phyloP scores from a whole-genome alignment of 2,329 filamentous ascomycete genomes.

The Dendryphion nanum region DNA sequence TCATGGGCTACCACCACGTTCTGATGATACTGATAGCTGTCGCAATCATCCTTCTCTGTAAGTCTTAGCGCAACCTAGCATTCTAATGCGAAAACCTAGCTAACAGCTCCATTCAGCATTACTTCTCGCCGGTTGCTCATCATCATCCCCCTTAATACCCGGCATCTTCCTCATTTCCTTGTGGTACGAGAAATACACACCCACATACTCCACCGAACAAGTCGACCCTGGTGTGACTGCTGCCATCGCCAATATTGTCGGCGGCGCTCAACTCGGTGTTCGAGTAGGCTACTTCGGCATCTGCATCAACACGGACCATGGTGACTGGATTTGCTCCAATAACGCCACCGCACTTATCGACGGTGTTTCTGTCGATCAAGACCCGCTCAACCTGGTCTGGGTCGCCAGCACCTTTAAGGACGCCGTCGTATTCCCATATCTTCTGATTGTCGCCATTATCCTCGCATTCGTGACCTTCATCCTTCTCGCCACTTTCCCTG shows the following conservation, averaged over 20 bases:
- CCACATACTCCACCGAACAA: constrained; percentile 79
- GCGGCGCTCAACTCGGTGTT: constrained; percentile 77
- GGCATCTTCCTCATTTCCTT: constrained; percentile 97
- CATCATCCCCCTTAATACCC: constrained; percentile 90
- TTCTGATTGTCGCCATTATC: constrained; percentile 98
- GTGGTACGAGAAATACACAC: constrained; percentile 87
- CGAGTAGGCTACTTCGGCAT: constrained; percentile 98
- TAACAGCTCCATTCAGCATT: constrained; percentile 74
- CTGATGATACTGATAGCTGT: constrained; percentile 96
- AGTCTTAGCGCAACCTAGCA: no score
- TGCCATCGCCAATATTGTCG: constrained; percentile 87
- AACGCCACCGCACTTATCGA: constrained; percentile 92
- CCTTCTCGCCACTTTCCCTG: constrained; percentile 92
- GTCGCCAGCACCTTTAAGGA: constrained; percentile 96
- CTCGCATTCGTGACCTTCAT: constrained; percentile 96
- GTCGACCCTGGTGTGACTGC: constrained; percentile 84
- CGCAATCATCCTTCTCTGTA: constrained; percentile 92
- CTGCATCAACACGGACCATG: constrained; percentile 88
- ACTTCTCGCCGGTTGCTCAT: constrained; percentile 91
- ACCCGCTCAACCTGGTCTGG: constrained; percentile 97
- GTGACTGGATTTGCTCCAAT: constrained; percentile 92
- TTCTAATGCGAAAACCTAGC: no score
- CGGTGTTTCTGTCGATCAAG: constrained; percentile 84
- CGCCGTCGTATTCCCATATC: constrained; percentile 95
- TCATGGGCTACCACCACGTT: constrained; percentile 75